Evolutionary conservation across 2,329 filamentous ascomycete genomes (phyloP).

Genomic region (Graphiopsis chlorocephala): DNA sequence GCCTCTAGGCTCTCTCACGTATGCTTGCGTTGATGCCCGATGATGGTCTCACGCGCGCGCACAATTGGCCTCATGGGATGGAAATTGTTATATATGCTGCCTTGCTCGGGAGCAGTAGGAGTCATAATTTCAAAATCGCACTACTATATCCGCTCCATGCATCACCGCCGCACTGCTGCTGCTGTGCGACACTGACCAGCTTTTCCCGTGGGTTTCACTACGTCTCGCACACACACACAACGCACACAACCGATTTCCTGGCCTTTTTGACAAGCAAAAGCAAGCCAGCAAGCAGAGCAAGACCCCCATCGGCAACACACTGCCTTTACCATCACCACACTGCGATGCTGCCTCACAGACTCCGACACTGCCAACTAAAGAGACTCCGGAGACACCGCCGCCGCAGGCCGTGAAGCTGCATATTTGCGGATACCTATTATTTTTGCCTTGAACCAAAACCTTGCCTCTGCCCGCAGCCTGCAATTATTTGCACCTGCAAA

Average conservation of each 20-base stretch:
- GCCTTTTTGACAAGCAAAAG: background rate
- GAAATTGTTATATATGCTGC: conserved; percentile 5
- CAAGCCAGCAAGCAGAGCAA: background rate
- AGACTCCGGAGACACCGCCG: conserved; percentile 15
- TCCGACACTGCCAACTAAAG: conserved; percentile 12
- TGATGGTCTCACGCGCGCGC: background rate
- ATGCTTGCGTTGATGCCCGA: conserved; percentile 8
- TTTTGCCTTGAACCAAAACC: background rate
- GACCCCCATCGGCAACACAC: background rate
- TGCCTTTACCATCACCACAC: conserved; percentile 5
- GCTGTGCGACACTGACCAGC: conserved; percentile 13
- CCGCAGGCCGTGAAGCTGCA: conserved; percentile 11
- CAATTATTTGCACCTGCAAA: background rate
- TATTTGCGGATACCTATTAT: background rate
- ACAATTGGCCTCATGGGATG: background rate
- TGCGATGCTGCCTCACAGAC: conserved; percentile 15
- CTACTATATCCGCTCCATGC: conserved; percentile 8
- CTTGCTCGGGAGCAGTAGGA: conserved; percentile 3
- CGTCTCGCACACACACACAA: conserved; percentile 8
- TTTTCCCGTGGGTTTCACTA: conserved; percentile 10
- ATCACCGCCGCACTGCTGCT: conserved; percentile 8
- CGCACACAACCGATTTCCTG: conserved; percentile 2
- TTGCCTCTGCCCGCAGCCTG: background rate
- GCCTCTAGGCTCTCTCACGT: background rate
- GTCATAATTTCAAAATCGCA: conserved; percentile 2